Conservation (phyloP, 257 asterid genomes). For the Henckelia pumila region DNA sequence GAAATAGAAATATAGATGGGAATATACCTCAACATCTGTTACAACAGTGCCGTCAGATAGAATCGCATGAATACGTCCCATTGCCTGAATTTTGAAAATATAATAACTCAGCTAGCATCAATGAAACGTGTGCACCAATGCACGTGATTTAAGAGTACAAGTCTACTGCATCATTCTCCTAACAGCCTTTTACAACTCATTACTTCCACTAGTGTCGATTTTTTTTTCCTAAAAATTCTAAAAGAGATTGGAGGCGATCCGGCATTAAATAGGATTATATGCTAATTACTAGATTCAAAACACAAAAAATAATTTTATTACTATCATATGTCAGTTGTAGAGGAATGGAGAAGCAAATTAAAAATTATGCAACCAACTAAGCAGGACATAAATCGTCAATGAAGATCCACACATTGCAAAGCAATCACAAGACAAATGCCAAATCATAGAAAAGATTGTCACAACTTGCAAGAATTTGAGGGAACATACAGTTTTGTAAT, state of each 20-base stretch:
- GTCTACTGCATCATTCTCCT: not conserved
- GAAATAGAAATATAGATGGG: slow-evolving; percentile 6
- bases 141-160: not conserved
- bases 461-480: not conserved
- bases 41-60: slow-evolving; percentile 75
- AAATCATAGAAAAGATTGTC: not conserved
- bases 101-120: not conserved
- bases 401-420: not conserved
- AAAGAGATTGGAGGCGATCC: not conserved
- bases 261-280: no score
- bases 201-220: not conserved
- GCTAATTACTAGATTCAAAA: not conserved
- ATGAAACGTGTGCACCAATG: not conserved
- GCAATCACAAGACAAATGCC: not conserved
- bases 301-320: not conserved
- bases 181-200: not conserved
- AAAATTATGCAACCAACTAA: not conserved
- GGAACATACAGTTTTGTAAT: slow-evolving; percentile 63
- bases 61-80: slow-evolving; percentile 85
- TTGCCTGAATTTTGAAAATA: slow-evolving; percentile 40
- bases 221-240: not conserved
- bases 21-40: slow-evolving; percentile 65
- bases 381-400: not conserved
- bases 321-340: not conserved
- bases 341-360: slow-evolving; percentile 6